Conservation (phyloP, 306 rosid species). For the Carpinus fangiana region DNA sequence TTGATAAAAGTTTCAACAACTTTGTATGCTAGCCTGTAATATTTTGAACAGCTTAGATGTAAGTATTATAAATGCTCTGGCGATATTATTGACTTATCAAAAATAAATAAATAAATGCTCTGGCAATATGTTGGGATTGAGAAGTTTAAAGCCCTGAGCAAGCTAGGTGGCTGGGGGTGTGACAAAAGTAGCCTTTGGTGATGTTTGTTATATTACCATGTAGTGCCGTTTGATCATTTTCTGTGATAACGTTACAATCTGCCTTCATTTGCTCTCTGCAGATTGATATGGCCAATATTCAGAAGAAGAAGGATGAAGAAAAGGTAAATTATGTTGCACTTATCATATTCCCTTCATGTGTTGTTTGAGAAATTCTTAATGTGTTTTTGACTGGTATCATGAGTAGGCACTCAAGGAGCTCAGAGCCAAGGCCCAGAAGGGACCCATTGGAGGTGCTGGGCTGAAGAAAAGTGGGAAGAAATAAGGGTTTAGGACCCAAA, state of each 20-base stretch:
- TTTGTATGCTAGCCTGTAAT: too few species aligned
- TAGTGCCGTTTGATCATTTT: neutral
- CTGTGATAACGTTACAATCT: constrained; percentile 1
- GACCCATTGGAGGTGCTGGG: constrained; percentile 74
- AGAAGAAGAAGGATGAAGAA: constrained; percentile 94
- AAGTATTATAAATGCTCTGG: too few species aligned
- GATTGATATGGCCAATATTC: constrained; percentile 86
- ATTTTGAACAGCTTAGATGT: too few species aligned
- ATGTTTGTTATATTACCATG: neutral
- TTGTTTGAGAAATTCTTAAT: neutral
- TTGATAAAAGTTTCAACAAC: too few species aligned
- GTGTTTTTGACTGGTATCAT: constrained; percentile 8
- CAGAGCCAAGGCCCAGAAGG: constrained; percentile 82
- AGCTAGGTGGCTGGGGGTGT: too few species aligned
- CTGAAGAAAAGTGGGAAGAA: constrained; percentile 94
- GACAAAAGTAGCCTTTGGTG: too few species aligned
- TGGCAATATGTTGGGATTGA: too few species aligned
- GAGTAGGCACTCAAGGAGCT: constrained; percentile 80
- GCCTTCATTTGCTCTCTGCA: constrained; percentile 17
- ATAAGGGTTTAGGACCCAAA: constrained; percentile 27
- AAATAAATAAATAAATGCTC: too few species aligned
- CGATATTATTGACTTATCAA: too few species aligned
- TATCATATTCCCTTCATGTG: neutral
- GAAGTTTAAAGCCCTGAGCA: too few species aligned
- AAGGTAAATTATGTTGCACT: constrained; percentile 49